Evolutionary conservation across 2,329 filamentous ascomycete species (phyloP).

Genomic region (Ilyonectria sp.): DNA sequence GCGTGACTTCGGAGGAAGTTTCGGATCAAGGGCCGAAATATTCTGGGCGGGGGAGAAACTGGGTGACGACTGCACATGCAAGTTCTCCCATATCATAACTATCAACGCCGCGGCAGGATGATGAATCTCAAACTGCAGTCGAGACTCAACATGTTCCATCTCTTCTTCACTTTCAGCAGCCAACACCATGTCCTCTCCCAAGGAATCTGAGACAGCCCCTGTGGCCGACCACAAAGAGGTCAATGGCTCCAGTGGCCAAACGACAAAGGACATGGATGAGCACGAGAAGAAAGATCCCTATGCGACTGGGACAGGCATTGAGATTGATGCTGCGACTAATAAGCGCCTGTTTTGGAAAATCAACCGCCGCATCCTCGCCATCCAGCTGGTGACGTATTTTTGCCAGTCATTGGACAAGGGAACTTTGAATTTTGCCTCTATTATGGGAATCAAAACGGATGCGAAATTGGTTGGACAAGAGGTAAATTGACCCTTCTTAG

Average conservation of each 20-base stretch:
- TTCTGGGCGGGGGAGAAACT: background rate
- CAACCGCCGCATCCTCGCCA: constrained; percentile 62
- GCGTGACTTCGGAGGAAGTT: constrained; percentile 9
- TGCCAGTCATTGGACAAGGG: constrained; percentile 68
- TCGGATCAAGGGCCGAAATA: background rate
- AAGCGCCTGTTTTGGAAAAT: constrained; percentile 62
- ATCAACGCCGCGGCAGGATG: background rate
- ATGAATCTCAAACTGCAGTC: background rate
- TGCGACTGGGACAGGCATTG: constrained; percentile 29
- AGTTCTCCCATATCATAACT: constrained; percentile 1
- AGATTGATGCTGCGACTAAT: constrained; percentile 68
- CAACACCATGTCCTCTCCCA: constrained; percentile 21
- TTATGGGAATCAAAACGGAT: constrained; percentile 65
- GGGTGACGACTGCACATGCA: background rate
- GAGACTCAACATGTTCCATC: background rate
- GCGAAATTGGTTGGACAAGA: constrained; percentile 58
- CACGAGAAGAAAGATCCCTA: constrained; percentile 20
- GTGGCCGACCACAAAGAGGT: constrained; percentile 17
- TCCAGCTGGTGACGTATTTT: constrained; percentile 64
- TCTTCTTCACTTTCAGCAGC: background rate
- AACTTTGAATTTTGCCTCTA: constrained; percentile 64
- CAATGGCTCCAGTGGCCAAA: constrained; percentile 8
- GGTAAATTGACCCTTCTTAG: background rate
- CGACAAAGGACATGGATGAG: constrained; percentile 6
- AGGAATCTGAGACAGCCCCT: constrained; percentile 24